Percentiles rank a stretch among this genome's conserved stretches.
These are phyloP conservation scores for Fusarium sp. DNA, from an alignment of 2,329 filamentous ascomycete species.

Conservation along the genomic window DNA sequence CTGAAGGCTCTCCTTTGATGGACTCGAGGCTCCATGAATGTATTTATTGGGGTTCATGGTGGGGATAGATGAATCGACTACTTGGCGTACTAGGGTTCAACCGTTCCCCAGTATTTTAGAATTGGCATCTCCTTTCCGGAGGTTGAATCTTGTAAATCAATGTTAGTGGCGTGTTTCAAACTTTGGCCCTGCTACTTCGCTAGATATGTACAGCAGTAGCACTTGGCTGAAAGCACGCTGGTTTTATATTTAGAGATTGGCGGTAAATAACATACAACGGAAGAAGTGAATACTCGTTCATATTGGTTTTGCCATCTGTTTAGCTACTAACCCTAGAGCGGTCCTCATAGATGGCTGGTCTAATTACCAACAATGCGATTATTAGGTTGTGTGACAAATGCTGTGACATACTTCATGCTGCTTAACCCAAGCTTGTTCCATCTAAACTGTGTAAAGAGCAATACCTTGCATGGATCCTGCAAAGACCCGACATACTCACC, in stretches of 20 bases:
- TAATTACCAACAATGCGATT: background rate
- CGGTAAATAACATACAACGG: background rate
- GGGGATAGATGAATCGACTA: conserved; percentile 24
- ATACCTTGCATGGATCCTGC: background rate
- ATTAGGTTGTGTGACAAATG: background rate
- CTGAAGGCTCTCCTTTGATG: conserved; percentile 7
- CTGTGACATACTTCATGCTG: conserved; percentile 4
- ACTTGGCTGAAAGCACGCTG: background rate
- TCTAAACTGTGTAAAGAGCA: background rate
- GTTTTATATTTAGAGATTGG: background rate
- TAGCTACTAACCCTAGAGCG: background rate
- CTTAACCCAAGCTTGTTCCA: background rate
- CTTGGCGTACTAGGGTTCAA: conserved; percentile 20
- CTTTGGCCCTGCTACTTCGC: conserved; percentile 6
- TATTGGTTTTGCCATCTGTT: background rate
- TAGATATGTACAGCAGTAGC: background rate
- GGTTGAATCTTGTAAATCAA: conserved; percentile 20
- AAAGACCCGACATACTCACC: conserved; percentile 1
- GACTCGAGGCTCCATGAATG: conserved; percentile 4
- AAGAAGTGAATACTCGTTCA: background rate
- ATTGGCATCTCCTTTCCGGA: conserved; percentile 33
- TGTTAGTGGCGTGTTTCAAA: conserved; percentile 19
- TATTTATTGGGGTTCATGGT: conserved; percentile 25
- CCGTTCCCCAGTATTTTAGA: conserved; percentile 36
- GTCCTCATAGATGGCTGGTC: background rate